These are phyloP conservation scores for Diaporthe vaccinii DNA, from an alignment of 2,329 filamentous ascomycete genomes.

Conservation along the genomic window DNA sequence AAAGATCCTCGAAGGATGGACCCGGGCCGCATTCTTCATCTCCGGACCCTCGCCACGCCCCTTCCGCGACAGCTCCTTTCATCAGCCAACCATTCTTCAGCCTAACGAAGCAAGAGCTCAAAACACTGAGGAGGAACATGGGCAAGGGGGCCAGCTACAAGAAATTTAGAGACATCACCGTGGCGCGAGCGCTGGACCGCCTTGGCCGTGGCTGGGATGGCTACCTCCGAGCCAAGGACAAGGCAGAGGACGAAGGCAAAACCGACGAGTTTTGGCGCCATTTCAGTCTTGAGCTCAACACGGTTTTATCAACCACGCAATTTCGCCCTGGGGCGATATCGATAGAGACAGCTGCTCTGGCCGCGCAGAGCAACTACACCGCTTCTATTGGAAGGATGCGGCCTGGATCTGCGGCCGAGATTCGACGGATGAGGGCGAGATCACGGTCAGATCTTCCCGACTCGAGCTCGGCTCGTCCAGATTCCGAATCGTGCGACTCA, in stretches of 20 bases:
- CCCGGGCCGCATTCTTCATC: not conserved
- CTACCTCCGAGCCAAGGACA: not conserved
- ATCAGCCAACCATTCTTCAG: not conserved
- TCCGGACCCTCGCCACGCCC: not conserved
- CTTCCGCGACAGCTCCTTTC: not conserved
- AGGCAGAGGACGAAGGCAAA: not conserved
- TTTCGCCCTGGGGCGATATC: not conserved
- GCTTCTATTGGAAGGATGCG: no score
- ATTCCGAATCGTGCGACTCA: not conserved
- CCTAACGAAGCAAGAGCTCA: slow-evolving; percentile 16
- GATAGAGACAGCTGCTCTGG: not conserved
- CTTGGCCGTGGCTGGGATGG: slow-evolving; percentile 28
- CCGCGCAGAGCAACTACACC: not conserved
- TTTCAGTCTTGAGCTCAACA: not conserved
- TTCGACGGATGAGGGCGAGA: not conserved
- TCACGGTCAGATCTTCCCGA: not conserved
- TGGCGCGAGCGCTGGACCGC: not conserved
- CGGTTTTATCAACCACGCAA: not conserved
- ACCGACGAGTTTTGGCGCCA: not conserved
- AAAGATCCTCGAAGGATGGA: not conserved
- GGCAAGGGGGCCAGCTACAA: not conserved
- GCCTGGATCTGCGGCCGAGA: not conserved
- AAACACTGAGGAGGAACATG: not conserved
- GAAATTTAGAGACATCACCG: not conserved
- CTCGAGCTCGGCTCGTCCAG: not conserved